These are phyloP conservation scores for Microstroma glucosiphilum DNA, from an alignment of 1,284 basidiomycete species.

Conservation along the genomic window DNA sequence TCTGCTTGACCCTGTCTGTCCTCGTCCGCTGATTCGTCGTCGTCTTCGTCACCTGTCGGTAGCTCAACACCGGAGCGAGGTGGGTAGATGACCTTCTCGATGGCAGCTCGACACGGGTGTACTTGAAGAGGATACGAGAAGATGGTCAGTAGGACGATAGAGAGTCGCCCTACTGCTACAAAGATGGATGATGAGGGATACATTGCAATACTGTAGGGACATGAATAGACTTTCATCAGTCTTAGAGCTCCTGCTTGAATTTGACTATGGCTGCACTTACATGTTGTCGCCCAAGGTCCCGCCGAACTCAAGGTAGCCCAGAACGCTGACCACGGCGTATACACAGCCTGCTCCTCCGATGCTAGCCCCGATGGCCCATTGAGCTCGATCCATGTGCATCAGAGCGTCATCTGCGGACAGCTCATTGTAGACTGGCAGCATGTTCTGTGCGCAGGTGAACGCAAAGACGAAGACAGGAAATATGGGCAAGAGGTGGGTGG, in stretches of 20 bases:
- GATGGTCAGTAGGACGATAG: constrained; percentile 73
- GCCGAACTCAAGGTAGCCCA: constrained; percentile 95
- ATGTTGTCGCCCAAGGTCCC: constrained; percentile 56
- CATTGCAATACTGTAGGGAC: constrained; percentile 34
- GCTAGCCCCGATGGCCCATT: constrained; percentile 74
- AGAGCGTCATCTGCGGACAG: constrained; percentile 52
- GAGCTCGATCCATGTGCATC: constrained; percentile 68
- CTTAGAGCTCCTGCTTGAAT: background rate
- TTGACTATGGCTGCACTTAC: background rate
- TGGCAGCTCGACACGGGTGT: constrained; percentile 82
- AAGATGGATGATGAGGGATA: constrained; percentile 88
- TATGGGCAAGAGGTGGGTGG: constrained; percentile 68
- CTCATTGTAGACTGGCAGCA: constrained; percentile 79
- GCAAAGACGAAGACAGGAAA: constrained; percentile 61
- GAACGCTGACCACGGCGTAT: constrained; percentile 49
- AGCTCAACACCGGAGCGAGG: constrained; percentile 4
- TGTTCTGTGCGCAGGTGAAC: constrained; percentile 31
- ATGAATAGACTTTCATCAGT: background rate
- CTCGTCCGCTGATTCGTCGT: constrained; percentile 15
- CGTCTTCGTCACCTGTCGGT: constrained; percentile 8
- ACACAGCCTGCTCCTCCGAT: constrained; percentile 60
- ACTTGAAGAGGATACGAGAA: constrained; percentile 58
- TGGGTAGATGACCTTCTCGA: constrained; percentile 73
- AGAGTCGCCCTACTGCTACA: constrained; percentile 85
- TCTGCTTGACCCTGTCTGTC: constrained; percentile 20